Base-by-base conservation (phyloP, 139 green algal genomes). In the Trebouxia sp. region DNA sequence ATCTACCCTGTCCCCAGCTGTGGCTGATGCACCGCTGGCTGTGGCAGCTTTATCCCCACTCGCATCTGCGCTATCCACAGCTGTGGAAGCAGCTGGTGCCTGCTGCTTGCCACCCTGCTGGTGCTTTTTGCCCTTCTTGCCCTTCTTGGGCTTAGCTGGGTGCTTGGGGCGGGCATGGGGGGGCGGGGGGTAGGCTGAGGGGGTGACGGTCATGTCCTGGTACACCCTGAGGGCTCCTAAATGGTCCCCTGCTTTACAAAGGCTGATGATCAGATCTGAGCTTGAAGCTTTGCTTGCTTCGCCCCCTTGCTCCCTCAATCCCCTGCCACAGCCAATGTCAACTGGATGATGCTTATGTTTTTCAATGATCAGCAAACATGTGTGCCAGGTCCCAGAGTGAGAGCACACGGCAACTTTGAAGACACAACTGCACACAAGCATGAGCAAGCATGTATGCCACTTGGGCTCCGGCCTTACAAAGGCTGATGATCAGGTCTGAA, bases 261-360 rank as follows among this genome's bases (percentile, higher is more conserved):
- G 74, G 30, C 67, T 80, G 41, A 77, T 75, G 56, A 93, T 90
- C 38, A 93, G 83, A 9, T 83, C 80, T 30, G 85, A 91, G 48
- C 85, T 87, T 12, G 81, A 74, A 12, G 56, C 56, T 30, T 65
- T 43, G 48, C 58, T 53, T 0, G 72, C 55, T 37, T 53, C 22
- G 3, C 48, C 55, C 3, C 84, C 81, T 35, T 53, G 24, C 14
- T 79, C 35, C 17, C 65, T 42, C 50, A 82, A 8, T 14, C 37
- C 51, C 80, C 80, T 84, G 80, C 42, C 53, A 5, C 14, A 58
- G n/a, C n/a, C n/a, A n/a, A n/a, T n/a, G n/a, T n/a, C n/a, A n/a
- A n/a, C n/a, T n/a, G n/a, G n/a, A n/a, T n/a, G n/a, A n/a, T n/a
- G n/a, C n/a, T n/a, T n/a, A n/a, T n/a, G n/a, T n/a, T n/a, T n/a